phyloP scores from a whole-genome alignment of 345 rosid genomes.

The Brassica nigra region DNA sequence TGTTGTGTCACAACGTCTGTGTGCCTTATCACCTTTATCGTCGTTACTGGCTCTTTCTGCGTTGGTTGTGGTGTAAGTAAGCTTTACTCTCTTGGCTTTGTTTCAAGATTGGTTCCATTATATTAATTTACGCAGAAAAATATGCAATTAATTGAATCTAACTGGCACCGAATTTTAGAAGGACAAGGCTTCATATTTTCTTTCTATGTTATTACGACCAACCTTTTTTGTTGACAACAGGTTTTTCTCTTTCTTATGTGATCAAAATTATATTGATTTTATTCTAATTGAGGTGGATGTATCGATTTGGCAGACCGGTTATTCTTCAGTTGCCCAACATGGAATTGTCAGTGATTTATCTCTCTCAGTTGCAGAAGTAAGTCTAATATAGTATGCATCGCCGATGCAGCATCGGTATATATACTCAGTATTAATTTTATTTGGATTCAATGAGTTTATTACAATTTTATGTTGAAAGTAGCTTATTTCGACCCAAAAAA shows the following conservation, averaged over 20 bases:
- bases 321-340: slow-evolving; percentile 47
- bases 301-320: slow-evolving; percentile 43
- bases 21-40: slow-evolving; percentile 44
- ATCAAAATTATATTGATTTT: background rate
- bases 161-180: too few relatives aligned
- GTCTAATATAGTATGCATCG: background rate
- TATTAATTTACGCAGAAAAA: too few relatives aligned
- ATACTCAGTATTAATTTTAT: background rate
- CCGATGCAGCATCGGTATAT: background rate
- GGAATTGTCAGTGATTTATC: slow-evolving; percentile 44
- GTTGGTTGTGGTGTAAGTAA: slow-evolving; percentile 46
- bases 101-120: background rate
- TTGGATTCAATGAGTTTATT: background rate
- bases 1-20: slow-evolving; percentile 14
- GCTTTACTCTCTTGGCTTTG: background rate
- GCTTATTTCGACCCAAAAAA: background rate
- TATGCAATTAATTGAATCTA: too few relatives aligned
- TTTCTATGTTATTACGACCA: background rate
- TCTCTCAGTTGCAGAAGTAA: slow-evolving; percentile 44
- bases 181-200: background rate
- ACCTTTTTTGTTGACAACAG: too few relatives aligned
- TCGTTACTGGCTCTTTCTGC: slow-evolving; percentile 45
- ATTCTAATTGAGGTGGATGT: background rate
- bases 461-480: background rate
- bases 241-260: background rate